A percentile compares a stretch with the other conserved stretches of the same genome.
phyloP scores from a whole-genome alignment of 768 basidiomycete species.

The Podaxis carcinomalis region DNA sequence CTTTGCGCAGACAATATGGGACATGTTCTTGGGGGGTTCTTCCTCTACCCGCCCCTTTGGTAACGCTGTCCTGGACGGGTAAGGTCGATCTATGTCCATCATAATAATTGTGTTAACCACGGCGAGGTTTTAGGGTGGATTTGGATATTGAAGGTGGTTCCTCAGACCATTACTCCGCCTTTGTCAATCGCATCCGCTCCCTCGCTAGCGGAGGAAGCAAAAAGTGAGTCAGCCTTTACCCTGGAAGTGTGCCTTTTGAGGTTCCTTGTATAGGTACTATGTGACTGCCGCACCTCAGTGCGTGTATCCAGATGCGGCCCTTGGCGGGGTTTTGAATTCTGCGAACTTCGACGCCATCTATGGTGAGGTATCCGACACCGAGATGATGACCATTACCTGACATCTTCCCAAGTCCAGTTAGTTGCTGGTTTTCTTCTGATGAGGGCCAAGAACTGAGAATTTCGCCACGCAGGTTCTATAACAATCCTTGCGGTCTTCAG shows the following conservation, averaged over 20 bases:
- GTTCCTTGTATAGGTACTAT: conserved; percentile 43
- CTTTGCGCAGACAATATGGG: conserved; percentile 70
- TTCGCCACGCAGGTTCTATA: conserved; percentile 50
- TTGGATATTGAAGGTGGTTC: conserved; percentile 74
- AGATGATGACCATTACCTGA: not conserved
- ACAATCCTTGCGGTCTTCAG: conserved; percentile 48
- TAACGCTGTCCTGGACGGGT: conserved; percentile 70
- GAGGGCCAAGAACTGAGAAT: not conserved
- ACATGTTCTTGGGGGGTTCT: conserved; percentile 58
- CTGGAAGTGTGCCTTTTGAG: not conserved
- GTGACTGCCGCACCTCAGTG: conserved; percentile 65
- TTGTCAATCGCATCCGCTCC: conserved; percentile 52
- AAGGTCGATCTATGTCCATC: conserved; percentile 7
- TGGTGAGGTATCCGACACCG: conserved; percentile 26
- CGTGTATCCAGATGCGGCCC: conserved; percentile 62
- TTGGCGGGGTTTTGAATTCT: conserved; percentile 54
- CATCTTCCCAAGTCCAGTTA: conserved; percentile 28
- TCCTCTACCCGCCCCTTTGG: conserved; percentile 68
- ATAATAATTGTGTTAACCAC: not conserved
- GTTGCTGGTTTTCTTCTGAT: conserved; percentile 5
- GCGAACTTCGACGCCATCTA: conserved; percentile 71
- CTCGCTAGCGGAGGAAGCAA: conserved; percentile 49
- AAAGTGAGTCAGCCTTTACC: conserved; percentile 29
- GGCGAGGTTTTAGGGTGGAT: conserved; percentile 42
- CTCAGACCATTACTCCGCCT: conserved; percentile 43